Evolutionary conservation across 164 flowering plant genomes (phyloP), one percentile per base, ranked within the genome.

Genomic region (Sedum album): DNA sequence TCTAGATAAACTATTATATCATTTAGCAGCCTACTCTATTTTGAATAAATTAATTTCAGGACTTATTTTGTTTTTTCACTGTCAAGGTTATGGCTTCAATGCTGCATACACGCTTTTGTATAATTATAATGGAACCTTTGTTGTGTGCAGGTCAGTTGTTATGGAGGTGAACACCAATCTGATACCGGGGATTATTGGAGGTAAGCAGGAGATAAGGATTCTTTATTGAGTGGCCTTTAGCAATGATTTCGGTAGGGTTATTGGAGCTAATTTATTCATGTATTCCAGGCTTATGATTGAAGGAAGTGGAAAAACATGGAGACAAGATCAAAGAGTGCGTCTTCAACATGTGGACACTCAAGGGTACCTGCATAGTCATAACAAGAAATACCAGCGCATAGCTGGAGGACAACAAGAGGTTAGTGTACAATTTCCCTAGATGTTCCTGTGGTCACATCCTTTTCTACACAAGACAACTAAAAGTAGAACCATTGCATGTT

Each of bases 401-500:
- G 96, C 95, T 67, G 99, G 97, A 6, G 97, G 97, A 31, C 99
- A 95, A 78, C 99, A 92, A 73, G 96, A 94, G 96, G 99, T 90
- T 33, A 57, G 62, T 67, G 79, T 38, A 53, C 60, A 31, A 14
- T 17, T 18, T 31, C 61, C 28, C 60, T n/a, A n/a, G 3, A 6
- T 26, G 5, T 26, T 55, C 17, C 13, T 31, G 31, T 31, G 39
- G 15, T 18, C 23, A 64, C n/a, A 26, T 53, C 39, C 21, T 31
- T 31, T 31, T 0, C 51, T 23, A 42, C 20, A 20, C 30, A 38
- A 23, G 46, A 30, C 49, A 31, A 38, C 30, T 7, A 10, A 14
- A 18, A 8, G 49, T 17, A 30, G n/a, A 64, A 31, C 42, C 49
- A 15, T 31, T 30, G 23, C 30, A 11, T 51, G n/a, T n/a, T n/a